Evolutionary conservation across 495 filamentous ascomycete genomes (phyloP).

Genomic region (Hypoxylon trugodes): DNA sequence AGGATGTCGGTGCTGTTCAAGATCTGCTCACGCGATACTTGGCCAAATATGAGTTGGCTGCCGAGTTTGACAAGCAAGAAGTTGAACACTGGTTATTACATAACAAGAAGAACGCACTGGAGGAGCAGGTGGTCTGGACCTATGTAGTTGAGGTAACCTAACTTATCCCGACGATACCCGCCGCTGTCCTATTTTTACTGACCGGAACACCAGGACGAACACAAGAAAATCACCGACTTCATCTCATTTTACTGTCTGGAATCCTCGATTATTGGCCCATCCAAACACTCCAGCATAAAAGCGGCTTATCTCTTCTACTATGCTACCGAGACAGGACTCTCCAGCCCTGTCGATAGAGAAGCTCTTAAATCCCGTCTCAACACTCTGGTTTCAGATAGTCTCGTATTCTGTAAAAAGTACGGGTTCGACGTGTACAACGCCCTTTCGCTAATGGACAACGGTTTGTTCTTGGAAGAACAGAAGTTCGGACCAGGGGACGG

Average conservation of each 20-base stretch:
- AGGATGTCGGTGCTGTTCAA: constrained; percentile 81
- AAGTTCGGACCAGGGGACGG: constrained; percentile 95
- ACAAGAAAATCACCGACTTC: constrained; percentile 90
- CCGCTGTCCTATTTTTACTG: background rate
- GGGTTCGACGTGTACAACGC: constrained; percentile 98
- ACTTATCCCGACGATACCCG: too few relatives aligned
- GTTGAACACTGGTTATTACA: constrained; percentile 88
- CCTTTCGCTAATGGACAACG: constrained; percentile 90
- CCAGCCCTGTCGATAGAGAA: constrained; percentile 57
- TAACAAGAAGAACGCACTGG: constrained; percentile 58
- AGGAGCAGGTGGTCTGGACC: constrained; percentile 86
- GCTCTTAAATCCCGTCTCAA: constrained; percentile 77
- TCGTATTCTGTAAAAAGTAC: constrained; percentile 86
- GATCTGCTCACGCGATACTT: constrained; percentile 80
- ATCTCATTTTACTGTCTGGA: constrained; percentile 96
- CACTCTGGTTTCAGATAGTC: constrained; percentile 78
- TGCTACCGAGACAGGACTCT: constrained; percentile 82
- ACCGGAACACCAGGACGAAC: constrained; percentile 44
- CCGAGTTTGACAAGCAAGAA: constrained; percentile 79
- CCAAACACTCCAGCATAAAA: constrained; percentile 76
- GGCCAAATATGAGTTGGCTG: constrained; percentile 81
- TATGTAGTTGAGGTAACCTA: constrained; percentile 82
- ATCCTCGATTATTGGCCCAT: constrained; percentile 83
- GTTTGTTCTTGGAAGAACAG: constrained; percentile 87
- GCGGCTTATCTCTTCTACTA: constrained; percentile 98